A percentile compares a stretch with the other conserved stretches of the same genome.
Evolutionary conservation across 768 basidiomycete genomes (phyloP).

Genomic region (Nidularia sp.): DNA sequence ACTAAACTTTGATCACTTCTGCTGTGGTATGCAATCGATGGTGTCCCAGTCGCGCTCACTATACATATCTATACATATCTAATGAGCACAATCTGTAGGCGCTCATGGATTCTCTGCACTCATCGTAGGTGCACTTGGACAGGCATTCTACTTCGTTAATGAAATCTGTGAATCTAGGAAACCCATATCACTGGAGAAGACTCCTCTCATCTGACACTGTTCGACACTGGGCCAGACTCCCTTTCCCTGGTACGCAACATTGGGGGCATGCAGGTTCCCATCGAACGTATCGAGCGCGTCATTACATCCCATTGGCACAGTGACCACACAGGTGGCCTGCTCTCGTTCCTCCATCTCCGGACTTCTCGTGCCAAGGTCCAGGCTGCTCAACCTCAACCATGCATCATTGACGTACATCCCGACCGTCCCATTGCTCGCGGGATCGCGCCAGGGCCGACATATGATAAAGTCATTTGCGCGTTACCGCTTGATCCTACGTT

Average conservation of each 20-base stretch:
- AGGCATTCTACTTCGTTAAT: not conserved
- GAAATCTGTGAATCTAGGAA: conserved; percentile 39
- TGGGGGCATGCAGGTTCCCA: conserved; percentile 50
- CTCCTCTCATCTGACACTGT: conserved; percentile 52
- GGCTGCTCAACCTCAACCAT: conserved; percentile 9
- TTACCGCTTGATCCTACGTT: conserved; percentile 73
- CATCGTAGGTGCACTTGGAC: conserved; percentile 43
- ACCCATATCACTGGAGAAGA: conserved; percentile 43
- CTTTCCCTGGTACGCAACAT: conserved; percentile 72
- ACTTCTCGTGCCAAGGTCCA: conserved; percentile 4
- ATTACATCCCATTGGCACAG: conserved; percentile 80
- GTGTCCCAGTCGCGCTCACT: not conserved
- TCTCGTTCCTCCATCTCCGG: conserved; percentile 56
- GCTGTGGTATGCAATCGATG: conserved; percentile 37
- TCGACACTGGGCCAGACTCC: conserved; percentile 84
- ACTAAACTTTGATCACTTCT: conserved; percentile 67
- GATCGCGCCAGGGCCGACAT: conserved; percentile 61
- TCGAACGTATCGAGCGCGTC: conserved; percentile 54
- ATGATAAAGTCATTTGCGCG: conserved; percentile 51
- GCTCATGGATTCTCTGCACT: conserved; percentile 85
- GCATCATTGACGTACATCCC: conserved; percentile 74
- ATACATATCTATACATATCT: not conserved
- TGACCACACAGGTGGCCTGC: conserved; percentile 72
- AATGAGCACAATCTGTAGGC: conserved; percentile 29
- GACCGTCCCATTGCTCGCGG: conserved; percentile 71